These are phyloP conservation scores for Pyrus pyrifolia DNA, from an alignment of 306 rosid species.

Conservation along the genomic window DNA sequence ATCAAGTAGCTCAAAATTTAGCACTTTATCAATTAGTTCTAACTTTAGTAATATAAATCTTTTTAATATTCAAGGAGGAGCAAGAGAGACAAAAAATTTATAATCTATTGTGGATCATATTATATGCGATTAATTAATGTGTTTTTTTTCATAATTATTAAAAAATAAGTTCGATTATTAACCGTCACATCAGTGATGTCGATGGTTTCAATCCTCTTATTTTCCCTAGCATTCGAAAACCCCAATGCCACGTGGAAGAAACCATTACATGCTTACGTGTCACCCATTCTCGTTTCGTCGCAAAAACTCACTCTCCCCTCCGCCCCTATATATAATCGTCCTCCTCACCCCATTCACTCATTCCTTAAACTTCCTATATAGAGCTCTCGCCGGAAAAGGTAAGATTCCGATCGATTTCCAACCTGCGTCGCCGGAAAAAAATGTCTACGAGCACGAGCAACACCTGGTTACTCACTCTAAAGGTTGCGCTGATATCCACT, in stretches of 20 bases:
- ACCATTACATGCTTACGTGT: background rate
- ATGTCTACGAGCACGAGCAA: constrained; percentile 24
- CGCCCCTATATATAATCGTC: constrained; percentile 9
- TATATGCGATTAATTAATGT: too few relatives aligned
- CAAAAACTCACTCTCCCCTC: background rate
- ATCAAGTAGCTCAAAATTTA: too few relatives aligned
- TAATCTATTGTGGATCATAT: too few relatives aligned
- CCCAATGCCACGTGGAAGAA: background rate
- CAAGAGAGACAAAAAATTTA: too few relatives aligned
- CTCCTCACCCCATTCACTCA: background rate
- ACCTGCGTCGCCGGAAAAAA: background rate
- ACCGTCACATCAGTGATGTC: too few relatives aligned
- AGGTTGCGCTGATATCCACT: constrained; percentile 44
- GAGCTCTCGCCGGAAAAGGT: background rate
- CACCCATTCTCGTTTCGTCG: constrained; percentile 9
- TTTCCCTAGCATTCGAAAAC: background rate
- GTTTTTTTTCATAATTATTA: too few relatives aligned
- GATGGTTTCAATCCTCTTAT: too few relatives aligned
- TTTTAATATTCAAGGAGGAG: too few relatives aligned
- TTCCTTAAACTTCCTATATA: background rate
- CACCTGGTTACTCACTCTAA: constrained; percentile 36
- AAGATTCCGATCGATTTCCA: background rate
- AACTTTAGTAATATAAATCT: too few relatives aligned
- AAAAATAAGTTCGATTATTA: too few relatives aligned
- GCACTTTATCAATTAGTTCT: too few relatives aligned